phyloP scores from a whole-genome alignment of 2,329 filamentous ascomycete genomes.

The Fusarium austroafricanum region DNA sequence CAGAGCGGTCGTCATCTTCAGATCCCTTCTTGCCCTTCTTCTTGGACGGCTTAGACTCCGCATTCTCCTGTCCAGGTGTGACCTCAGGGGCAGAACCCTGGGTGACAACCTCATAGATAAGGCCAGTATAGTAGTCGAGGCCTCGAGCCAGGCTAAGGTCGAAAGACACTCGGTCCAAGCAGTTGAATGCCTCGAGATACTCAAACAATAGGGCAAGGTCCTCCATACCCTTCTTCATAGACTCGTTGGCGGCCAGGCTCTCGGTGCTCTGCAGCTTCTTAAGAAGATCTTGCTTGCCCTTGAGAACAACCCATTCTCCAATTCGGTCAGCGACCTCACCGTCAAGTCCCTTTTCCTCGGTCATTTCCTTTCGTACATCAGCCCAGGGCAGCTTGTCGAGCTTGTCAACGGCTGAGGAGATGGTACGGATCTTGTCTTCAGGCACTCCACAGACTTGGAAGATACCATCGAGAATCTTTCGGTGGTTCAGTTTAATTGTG shows the following conservation, averaged over 20 bases:
- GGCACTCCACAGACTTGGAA: constrained; percentile 94
- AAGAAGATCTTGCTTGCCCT: constrained; percentile 80
- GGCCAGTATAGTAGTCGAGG: constrained; percentile 90
- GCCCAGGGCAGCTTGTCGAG: constrained; percentile 92
- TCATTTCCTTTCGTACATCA: constrained; percentile 93
- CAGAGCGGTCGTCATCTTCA: constrained; percentile 74
- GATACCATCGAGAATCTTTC: constrained; percentile 91
- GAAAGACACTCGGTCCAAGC: constrained; percentile 81
- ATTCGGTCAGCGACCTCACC: constrained; percentile 85
- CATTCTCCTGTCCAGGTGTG: constrained; percentile 52
- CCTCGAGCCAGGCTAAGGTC: constrained; percentile 91
- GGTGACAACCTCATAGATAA: constrained; percentile 91
- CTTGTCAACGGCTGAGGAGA: constrained; percentile 95
- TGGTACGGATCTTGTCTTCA: constrained; percentile 85
- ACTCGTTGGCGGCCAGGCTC: constrained; percentile 75
- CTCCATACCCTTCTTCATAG: constrained; percentile 81
- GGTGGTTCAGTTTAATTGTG: constrained; percentile 94
- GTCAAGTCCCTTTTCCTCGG: constrained; percentile 86
- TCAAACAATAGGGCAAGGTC: constrained; percentile 85
- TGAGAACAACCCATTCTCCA: constrained; percentile 83
- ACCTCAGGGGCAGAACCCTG: constrained; percentile 75
- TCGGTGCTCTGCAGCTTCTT: constrained; percentile 75
- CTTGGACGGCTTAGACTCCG: constrained; percentile 55
- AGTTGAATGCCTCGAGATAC: constrained; percentile 83
- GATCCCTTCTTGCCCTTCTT: constrained; percentile 64